Conservation (phyloP, 768 basidiomycete genomes). For the Rhizopogon roseolus region DNA sequence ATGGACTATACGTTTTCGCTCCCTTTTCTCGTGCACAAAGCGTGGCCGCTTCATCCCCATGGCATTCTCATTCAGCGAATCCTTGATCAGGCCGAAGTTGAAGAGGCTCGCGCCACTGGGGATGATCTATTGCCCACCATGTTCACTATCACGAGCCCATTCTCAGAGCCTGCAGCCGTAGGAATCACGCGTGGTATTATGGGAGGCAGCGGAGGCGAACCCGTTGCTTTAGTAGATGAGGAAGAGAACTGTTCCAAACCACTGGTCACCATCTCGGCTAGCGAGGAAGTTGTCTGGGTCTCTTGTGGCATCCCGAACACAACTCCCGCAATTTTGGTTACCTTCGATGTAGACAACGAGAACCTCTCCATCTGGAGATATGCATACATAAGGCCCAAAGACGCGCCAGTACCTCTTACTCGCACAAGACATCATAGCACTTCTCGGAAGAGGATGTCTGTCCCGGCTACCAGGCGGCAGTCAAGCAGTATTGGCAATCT, state of each 20-base stretch:
- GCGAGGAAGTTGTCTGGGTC: constrained; percentile 63
- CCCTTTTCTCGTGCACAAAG: constrained; percentile 74
- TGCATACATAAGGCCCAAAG: constrained; percentile 57
- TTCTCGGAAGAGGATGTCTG: constrained; percentile 35
- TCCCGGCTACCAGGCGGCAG: constrained; percentile 31
- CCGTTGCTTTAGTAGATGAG: constrained; percentile 45
- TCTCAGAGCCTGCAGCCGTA: constrained; percentile 68
- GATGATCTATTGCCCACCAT: constrained; percentile 74
- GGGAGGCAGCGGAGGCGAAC: constrained; percentile 33
- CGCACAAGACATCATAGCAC: constrained; percentile 18
- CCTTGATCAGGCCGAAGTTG: constrained; percentile 60
- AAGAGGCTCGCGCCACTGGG: constrained; percentile 61
- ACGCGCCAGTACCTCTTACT: constrained; percentile 39
- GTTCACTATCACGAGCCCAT: constrained; percentile 73
- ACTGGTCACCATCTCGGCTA: constrained; percentile 51
- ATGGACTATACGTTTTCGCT: constrained; percentile 72
- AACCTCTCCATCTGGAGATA: constrained; percentile 71
- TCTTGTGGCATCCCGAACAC: constrained; percentile 38
- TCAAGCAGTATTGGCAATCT: constrained; percentile 34
- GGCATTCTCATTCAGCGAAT: constrained; percentile 77
- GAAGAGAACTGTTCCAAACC: constrained; percentile 47
- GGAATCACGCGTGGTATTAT: constrained; percentile 62
- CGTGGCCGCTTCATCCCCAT: constrained; percentile 75
- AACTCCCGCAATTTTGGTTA: constrained; percentile 49
- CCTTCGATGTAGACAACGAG: constrained; percentile 48